Base-by-base conservation (phyloP, 306 rosid genomes). In the Trichosanthes truncata region DNA sequence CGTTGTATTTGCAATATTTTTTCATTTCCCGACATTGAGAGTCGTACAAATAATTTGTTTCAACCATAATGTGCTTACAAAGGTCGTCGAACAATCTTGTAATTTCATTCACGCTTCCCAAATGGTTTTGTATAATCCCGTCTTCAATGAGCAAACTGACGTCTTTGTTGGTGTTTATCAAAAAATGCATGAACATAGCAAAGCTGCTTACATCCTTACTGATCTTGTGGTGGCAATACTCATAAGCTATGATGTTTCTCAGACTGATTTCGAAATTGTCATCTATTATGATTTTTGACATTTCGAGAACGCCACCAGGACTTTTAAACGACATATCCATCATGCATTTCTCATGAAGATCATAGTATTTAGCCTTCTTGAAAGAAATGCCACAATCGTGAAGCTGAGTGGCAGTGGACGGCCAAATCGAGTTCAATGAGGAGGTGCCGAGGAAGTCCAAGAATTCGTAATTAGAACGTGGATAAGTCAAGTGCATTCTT, bases 401-500 rank as follows among this genome's bases (percentile, higher is more conserved):
- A 21, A 57, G 63, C 63, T 57, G 6, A 10, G 33, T 25, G 63
- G 63, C 63, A 3, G 33, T 23, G 11, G 29, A 25, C 5, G 63
- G 63, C 29, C 63, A 21, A 33, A 33, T 33, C 36, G 36, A 33
- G 36, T 1, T 1, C 3, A 33, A 3, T 33, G 36, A 33, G 36
- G 36, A 3, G 3, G 36, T 1, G 36, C 36, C 36, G 3, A 1
- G 1, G 36, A 33, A 33, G 36, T 33, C 45, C 45, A 40, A 40
- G 53, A 79, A 84, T 60, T 78, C n/a, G 12, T 80, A 31, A 76
- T n/a, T n/a, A 84, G 53, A 82, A 57, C 5, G 2, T 7, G 33
- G 10, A 3, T 9, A 0, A 23, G 15, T 11, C 20, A 12, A 13
- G 5, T 23, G 9, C 3, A 57, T 7, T 23, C 33, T 57, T 3